Evolutionary conservation across 169 alveolate genomes (phyloP).

Genomic region (Plasmodium vinckei): DNA sequence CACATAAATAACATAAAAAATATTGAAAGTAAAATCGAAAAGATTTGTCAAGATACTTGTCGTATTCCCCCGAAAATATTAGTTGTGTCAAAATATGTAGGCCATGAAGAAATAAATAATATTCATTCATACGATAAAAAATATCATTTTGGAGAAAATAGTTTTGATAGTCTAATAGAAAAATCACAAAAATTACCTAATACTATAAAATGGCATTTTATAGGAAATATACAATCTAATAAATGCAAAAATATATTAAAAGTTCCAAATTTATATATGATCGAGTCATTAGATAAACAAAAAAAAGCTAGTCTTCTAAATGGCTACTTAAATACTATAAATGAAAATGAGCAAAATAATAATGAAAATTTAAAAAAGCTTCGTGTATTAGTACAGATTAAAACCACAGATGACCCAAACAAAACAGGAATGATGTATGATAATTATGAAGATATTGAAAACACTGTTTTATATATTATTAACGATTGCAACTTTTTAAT

Average conservation of each 20-base stretch:
- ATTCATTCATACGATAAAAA: slow-evolving; percentile 54
- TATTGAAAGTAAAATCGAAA: slow-evolving; percentile 49
- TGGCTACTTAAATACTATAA: slow-evolving; percentile 73
- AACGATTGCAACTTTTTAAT: slow-evolving; percentile 84
- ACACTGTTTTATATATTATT: slow-evolving; percentile 83
- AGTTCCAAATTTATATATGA: slow-evolving; percentile 86
- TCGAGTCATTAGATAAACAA: slow-evolving; percentile 93
- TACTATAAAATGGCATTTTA: slow-evolving; percentile 95
- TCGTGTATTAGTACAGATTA: slow-evolving; percentile 87
- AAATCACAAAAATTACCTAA: slow-evolving; percentile 89
- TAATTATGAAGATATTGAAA: slow-evolving; percentile 78
- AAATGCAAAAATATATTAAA: slow-evolving; percentile 89
- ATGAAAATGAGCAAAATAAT: slow-evolving; percentile 14
- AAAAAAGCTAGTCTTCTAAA: slow-evolving; percentile 90
- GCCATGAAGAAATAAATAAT: slow-evolving; percentile 53
- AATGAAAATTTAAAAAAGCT: slow-evolving; percentile 51
- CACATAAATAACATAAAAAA: slow-evolving; percentile 45
- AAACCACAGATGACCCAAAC: slow-evolving; percentile 89
- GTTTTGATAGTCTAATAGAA: slow-evolving; percentile 91
- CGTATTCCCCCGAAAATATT: slow-evolving; percentile 48
- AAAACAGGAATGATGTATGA: slow-evolving; percentile 89
- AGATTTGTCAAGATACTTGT: slow-evolving; percentile 9
- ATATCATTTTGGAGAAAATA: slow-evolving; percentile 94
- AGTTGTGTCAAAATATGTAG: slow-evolving; percentile 64
- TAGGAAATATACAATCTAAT: slow-evolving; percentile 95